Base-by-base conservation (phyloP, 768 basidiomycete genomes). In the Suillus americanus region DNA sequence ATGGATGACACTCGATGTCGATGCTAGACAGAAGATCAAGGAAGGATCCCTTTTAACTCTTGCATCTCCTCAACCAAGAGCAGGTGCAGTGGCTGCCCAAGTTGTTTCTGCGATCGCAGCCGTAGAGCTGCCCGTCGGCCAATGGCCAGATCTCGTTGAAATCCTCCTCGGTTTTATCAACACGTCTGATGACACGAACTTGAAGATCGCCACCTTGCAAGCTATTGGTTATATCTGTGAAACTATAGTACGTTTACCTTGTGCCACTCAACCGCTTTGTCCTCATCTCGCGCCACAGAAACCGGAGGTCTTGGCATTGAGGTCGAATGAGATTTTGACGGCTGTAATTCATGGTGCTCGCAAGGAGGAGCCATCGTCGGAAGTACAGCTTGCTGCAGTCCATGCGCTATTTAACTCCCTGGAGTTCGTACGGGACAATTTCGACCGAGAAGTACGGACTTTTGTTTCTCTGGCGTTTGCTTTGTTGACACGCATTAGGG, bases 201-300 rank as follows among this genome's bases (percentile, higher is more conserved):
- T 96, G 69, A 87, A 85, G 73, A 91, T 97, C 66, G 86, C 95
- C 3, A 96, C 96, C 10, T 82, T 99, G 14, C 94, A 97, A 78
- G 88, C 96, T 23, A 94, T 99, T 79, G 97, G 97, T 54, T 98
- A 89, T 78, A 95, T 98, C 77, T 99, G 97, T 81, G 97, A 99
- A 79, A 83, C 87, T 63, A 93, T 97, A 81, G 96, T 98, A 71
- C 73, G 96, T 89, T 35, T 41, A 48, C 63, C 53, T 6, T 37
- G 62, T 61, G 65, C 46, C 53, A 64, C 65, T 55, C 41, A 16
- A 23, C 35, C 1, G 33, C 63, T 62, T 54, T 62, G 50, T 33
- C 5, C 67, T 72, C 53, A 72, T 33, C 18, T 9, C 54, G 30
- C 2, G 10, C 10, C 23, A 3, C 69, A 98, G 97, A 92, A 94